Base-by-base conservation (phyloP, 768 basidiomycete genomes). In the Tricholoma matsutake region DNA sequence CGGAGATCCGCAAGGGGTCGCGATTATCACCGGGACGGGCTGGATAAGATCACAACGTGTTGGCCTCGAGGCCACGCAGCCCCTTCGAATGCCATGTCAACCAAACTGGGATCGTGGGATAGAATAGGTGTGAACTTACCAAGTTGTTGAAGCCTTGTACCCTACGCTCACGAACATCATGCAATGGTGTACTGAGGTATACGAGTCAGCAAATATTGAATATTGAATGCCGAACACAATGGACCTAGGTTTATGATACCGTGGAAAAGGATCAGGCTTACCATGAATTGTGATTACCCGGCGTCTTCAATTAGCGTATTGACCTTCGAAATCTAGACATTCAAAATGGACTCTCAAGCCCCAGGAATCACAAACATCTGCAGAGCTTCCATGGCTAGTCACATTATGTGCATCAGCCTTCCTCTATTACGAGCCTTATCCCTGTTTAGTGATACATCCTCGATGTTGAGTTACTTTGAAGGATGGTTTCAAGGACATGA, bases 31-130 rank as follows among this genome's bases (percentile, higher is more conserved):
- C 47, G 47, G 22, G 47, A 18, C 66, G 62, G 67, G 67, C 39
- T 67, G 75, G 74, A 75, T 72, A 74, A 76, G 75, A 80, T 79
- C 78, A 77, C 72, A 81, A 78, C 80, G 80, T 81, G 80, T 71
- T 64, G 63, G 68, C 79, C 80, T 77, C 77, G 72, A 77, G 79
- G 78, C 75, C 14, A 39, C 18, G 56, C 39, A 54, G 62, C 54
- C 35, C 35, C 63, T 62, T 64, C 66, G 61, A 61, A 61, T 57
- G 60, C 60, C 59, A 31, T 57, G 52, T 61, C 52, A n/a, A 52
- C 65, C 64, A 65, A 63, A 57, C 54, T 47, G 59, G 63, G 51
- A 63, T 29, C 68, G 68, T 69, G 66, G 59, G 65, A 68, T 31
- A 60, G 34, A 11, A 16, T 41, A 61, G 45, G 37, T 49, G 11